These are phyloP conservation scores for Talaromyces funiculosus DNA, from an alignment of 2,329 filamentous ascomycete genomes.

Conservation along the genomic window DNA sequence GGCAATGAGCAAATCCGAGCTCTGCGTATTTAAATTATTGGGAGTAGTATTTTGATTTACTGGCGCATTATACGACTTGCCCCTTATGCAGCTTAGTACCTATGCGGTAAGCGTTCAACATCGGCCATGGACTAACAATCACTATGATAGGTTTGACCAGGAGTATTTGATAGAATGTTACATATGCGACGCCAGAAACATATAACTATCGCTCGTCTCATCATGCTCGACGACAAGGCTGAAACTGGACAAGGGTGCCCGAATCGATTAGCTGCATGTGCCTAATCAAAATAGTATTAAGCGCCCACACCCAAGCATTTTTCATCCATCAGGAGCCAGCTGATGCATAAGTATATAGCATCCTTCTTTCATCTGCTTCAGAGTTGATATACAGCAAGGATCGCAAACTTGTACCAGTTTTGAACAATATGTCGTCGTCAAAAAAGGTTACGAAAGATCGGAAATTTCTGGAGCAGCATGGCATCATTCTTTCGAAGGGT, in stretches of 20 bases:
- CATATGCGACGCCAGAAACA: background rate
- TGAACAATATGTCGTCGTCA: too few species aligned
- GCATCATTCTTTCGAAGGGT: background rate
- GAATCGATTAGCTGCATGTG: background rate
- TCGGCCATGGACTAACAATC: too few species aligned
- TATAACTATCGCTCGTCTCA: background rate
- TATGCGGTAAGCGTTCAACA: too few species aligned
- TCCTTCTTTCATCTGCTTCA: background rate
- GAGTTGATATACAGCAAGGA: background rate
- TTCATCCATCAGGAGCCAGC: background rate
- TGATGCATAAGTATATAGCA: background rate
- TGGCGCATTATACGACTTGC: too few species aligned
- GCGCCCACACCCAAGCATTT: background rate
- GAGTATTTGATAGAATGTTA: background rate
- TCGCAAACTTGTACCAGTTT: background rate
- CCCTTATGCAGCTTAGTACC: too few species aligned
- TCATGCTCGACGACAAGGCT: background rate
- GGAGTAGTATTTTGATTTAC: too few species aligned
- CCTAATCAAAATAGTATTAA: background rate
- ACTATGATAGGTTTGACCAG: background rate
- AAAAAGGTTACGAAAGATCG: too few species aligned
- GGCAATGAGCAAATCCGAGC: too few species aligned
- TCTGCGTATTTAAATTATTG: too few species aligned
- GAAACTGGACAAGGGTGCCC: background rate
- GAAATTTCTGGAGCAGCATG: background rate